These are phyloP conservation scores for Cornus kousa DNA, from an alignment of 148 eudicot species.

Conservation along the genomic window DNA sequence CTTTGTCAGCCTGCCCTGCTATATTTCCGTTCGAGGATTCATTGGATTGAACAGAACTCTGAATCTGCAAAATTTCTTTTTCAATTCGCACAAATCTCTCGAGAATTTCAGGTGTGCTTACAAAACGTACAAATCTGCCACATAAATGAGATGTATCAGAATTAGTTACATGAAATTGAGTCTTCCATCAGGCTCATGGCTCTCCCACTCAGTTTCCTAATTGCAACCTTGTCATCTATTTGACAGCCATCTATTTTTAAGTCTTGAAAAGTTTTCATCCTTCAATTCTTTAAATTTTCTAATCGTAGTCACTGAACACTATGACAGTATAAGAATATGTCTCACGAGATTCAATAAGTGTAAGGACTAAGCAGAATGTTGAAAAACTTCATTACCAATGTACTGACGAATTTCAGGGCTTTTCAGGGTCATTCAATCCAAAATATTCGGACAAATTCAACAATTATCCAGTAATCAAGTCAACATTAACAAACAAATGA, in stretches of 20 bases:
- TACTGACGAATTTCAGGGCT: not conserved
- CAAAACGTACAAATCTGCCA: conserved; percentile 57
- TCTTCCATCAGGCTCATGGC: not conserved
- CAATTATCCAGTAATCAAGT: too few relatives aligned
- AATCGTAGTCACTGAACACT: not conserved
- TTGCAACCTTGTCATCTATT: not conserved
- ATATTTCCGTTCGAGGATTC: conserved; percentile 17
- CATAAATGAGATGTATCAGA: not conserved
- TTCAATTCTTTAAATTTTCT: too few relatives aligned
- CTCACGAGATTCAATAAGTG: not conserved
- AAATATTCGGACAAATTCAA: too few relatives aligned
- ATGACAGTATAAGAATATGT: not conserved
- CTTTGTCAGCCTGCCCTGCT: conserved; percentile 32
- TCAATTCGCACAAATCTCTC: conserved; percentile 54
- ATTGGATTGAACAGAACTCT: conserved; percentile 42
- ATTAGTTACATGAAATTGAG: not conserved
- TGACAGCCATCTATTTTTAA: too few relatives aligned
- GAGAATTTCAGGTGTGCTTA: conserved; percentile 59
- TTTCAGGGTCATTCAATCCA: not conserved
- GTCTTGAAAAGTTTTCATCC: too few relatives aligned
- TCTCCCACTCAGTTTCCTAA: not conserved
- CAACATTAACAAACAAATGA: too few relatives aligned
- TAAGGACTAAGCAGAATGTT: too few relatives aligned
- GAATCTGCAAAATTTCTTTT: conserved; percentile 50
- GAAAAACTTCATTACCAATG: too few relatives aligned